Evolutionary conservation across 106 monocot species (phyloP).

Genomic region (Dioscorea zingiberensis): DNA sequence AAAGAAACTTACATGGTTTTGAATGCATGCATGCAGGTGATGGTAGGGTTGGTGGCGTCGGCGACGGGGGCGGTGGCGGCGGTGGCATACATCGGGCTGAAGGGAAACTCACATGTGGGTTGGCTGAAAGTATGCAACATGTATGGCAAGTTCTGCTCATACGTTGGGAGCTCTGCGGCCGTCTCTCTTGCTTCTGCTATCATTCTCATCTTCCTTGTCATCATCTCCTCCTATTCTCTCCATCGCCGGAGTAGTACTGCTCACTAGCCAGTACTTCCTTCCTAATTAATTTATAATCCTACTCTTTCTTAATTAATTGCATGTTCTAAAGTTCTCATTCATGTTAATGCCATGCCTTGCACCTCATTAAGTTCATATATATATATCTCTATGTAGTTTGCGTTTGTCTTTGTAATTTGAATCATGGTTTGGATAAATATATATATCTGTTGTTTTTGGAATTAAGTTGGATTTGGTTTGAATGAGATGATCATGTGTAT

Average conservation of each 20-base stretch:
- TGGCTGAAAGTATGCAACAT: slow-evolving; percentile 66
- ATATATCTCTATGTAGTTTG: background rate
- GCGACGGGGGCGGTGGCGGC: slow-evolving; percentile 45
- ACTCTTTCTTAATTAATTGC: too few relatives aligned
- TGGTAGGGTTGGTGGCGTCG: slow-evolving; percentile 59
- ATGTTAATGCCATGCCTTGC: background rate
- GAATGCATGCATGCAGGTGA: slow-evolving; percentile 48
- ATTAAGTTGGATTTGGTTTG: too few relatives aligned
- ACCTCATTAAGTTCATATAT: background rate
- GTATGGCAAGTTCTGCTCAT: slow-evolving; percentile 56
- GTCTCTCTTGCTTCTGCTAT: slow-evolving; percentile 34
- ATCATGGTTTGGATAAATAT: background rate
- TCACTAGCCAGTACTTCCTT: background rate
- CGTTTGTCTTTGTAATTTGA: background rate
- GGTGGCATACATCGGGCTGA: slow-evolving; percentile 58
- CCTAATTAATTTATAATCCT: background rate
- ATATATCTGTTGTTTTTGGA: too few relatives aligned
- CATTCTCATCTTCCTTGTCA: slow-evolving; percentile 37
- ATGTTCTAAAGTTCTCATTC: too few relatives aligned
- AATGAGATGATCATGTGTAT: too few relatives aligned
- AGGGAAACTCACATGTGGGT: too few relatives aligned
- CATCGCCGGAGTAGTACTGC: slow-evolving; percentile 9
- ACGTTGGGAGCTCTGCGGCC: slow-evolving; percentile 30
- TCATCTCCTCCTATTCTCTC: slow-evolving; percentile 47
- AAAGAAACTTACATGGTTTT: too few relatives aligned